A percentile compares a stretch with the other conserved stretches of the same genome.
These are phyloP conservation scores for Ilyonectria robusta DNA, from an alignment of 2,329 filamentous ascomycete species.

Conservation along the genomic window DNA sequence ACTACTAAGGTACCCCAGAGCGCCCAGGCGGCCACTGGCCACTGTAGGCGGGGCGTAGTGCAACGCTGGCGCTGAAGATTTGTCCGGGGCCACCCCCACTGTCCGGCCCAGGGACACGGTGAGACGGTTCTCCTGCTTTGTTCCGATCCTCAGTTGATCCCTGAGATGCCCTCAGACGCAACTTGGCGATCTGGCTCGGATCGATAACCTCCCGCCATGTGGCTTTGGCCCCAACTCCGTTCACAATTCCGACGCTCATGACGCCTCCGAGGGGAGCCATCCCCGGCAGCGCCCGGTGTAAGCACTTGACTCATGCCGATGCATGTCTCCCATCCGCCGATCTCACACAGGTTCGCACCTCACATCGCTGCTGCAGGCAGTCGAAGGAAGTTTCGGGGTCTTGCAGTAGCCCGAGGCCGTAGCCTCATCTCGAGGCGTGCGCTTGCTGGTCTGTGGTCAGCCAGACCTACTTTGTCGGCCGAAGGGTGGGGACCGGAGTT, in stretches of 20 bases:
- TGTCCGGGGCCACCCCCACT: background rate
- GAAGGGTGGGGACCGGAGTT: conserved; percentile 32
- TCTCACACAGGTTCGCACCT: conserved; percentile 15
- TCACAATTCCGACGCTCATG: background rate
- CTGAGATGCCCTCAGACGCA: background rate
- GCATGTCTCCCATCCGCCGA: conserved; percentile 17
- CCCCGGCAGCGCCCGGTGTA: background rate
- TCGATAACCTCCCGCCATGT: background rate
- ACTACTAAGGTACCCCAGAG: conserved; percentile 1
- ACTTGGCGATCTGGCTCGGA: no score
- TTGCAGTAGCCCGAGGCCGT: conserved; percentile 42
- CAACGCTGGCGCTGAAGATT: background rate
- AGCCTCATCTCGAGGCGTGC: conserved; percentile 24
- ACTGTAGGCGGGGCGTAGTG: background rate
- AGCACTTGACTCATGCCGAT: conserved; percentile 13
- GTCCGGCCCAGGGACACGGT: background rate
- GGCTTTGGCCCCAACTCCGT: background rate
- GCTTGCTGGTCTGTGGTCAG: background rate
- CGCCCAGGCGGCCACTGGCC: background rate
- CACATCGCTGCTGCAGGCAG: background rate
- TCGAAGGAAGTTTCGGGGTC: conserved; percentile 33
- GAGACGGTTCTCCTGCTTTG: background rate
- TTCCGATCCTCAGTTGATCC: background rate
- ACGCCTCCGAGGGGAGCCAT: background rate
- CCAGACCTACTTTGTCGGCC: conserved; percentile 17